A percentile compares a stretch with the other conserved stretches of the same genome.
Conservation (phyloP, 2,329 filamentous ascomycete genomes). For the Zasmidium cellare region DNA sequence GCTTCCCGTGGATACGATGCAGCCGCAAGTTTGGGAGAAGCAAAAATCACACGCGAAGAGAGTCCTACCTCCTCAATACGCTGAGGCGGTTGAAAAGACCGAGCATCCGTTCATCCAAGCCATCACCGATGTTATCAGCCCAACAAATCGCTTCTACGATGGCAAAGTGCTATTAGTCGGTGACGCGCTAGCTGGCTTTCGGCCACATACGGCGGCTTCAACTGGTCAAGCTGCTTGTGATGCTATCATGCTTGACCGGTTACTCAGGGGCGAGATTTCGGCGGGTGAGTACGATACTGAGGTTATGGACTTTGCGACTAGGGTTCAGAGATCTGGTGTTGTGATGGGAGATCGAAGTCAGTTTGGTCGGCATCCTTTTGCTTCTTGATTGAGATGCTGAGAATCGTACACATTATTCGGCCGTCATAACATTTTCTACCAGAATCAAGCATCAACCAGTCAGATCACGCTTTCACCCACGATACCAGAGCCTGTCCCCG, state of each 20-base stretch:
- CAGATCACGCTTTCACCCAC: too few relatives aligned
- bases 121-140: slow-evolving; percentile 45
- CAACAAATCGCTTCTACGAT: slow-evolving; percentile 39
- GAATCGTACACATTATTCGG: neutral
- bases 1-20: slow-evolving; percentile 44
- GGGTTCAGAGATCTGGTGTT: slow-evolving; percentile 40
- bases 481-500: neutral
- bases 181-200: slow-evolving; percentile 48
- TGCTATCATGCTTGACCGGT: slow-evolving; percentile 41
- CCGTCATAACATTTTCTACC: neutral
- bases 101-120: slow-evolving; percentile 48
- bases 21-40: slow-evolving; percentile 40
- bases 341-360: slow-evolving; percentile 44
- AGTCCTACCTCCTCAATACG: slow-evolving; percentile 41
- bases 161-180: slow-evolving; percentile 49
- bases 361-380: slow-evolving; percentile 37
- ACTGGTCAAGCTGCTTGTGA: slow-evolving; percentile 52
- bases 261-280: slow-evolving; percentile 40
- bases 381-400: slow-evolving; percentile 1
- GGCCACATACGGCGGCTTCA: slow-evolving; percentile 49
- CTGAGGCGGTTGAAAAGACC: slow-evolving; percentile 43
- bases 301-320: slow-evolving; percentile 39
- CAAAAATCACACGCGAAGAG: slow-evolving; percentile 36
- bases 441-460: neutral
- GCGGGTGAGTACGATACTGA: slow-evolving; percentile 38